A percentile compares a stretch with the other conserved stretches of the same genome.
phyloP scores from a whole-genome alignment of 2,329 filamentous ascomycete species.

The Penicillium vulpinum region DNA sequence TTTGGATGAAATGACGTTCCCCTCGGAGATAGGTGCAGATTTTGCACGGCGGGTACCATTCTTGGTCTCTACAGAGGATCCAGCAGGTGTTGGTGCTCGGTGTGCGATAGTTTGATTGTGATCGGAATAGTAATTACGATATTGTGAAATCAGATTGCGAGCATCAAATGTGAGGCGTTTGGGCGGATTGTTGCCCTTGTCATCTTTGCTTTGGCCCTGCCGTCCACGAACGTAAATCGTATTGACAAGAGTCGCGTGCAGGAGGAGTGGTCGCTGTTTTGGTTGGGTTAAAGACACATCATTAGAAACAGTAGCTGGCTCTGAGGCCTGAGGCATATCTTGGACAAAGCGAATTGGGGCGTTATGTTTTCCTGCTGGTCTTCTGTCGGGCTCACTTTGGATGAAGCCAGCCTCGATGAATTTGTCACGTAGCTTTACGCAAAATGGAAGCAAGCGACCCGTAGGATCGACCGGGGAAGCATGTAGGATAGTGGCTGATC shows the following conservation, averaged over 20 bases:
- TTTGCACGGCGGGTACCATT: neutral
- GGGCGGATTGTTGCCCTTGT: slow-evolving; percentile 11
- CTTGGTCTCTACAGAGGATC: neutral
- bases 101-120: slow-evolving; percentile 23
- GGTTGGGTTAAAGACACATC: neutral
- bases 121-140: slow-evolving; percentile 38
- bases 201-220: slow-evolving; percentile 11
- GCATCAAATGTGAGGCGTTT: slow-evolving; percentile 51
- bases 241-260: slow-evolving; percentile 86
- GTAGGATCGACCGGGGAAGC: slow-evolving; percentile 42
- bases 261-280: slow-evolving; percentile 58
- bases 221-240: slow-evolving; percentile 65
- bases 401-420: slow-evolving; percentile 49
- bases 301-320: neutral
- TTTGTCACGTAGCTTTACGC: slow-evolving; percentile 40
- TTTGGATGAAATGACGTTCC: neutral
- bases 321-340: neutral
- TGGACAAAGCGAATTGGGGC: neutral
- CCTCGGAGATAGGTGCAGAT: neutral
- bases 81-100: neutral
- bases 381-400: slow-evolving; percentile 28
- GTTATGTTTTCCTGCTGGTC: neutral
- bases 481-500: slow-evolving; percentile 43
- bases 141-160: slow-evolving; percentile 33
- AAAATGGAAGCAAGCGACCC: slow-evolving; percentile 44